These are phyloP conservation scores for Trametes coccinea DNA, from an alignment of 768 basidiomycete species.

Conservation along the genomic window DNA sequence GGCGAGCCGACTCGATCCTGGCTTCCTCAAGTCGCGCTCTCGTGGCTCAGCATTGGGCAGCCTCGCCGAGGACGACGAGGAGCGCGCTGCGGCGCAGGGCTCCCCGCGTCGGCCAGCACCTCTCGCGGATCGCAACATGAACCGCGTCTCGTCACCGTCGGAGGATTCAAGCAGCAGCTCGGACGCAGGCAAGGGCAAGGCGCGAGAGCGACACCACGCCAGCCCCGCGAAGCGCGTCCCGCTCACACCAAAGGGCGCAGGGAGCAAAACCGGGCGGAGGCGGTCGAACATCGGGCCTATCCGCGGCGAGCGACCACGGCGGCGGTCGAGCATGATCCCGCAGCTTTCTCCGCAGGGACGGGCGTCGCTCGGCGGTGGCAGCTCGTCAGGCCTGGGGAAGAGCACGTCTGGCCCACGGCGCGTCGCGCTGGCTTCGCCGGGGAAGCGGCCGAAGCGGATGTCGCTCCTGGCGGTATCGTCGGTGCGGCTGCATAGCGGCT, in stretches of 20 bases:
- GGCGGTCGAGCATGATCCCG: conserved; percentile 83
- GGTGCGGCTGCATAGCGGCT: conserved; percentile 30
- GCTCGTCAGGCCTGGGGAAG: conserved; percentile 16
- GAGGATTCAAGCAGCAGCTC: conserved; percentile 31
- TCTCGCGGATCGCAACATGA: conserved; percentile 70
- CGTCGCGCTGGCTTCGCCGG: conserved; percentile 50
- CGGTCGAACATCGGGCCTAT: conserved; percentile 78
- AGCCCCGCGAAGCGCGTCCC: conserved; percentile 56
- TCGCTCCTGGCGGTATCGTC: conserved; percentile 47
- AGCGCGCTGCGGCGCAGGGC: conserved; percentile 26
- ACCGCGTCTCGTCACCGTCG: conserved; percentile 41
- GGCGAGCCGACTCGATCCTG: conserved; percentile 67
- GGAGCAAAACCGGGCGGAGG: conserved; percentile 47
- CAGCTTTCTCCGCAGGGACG: conserved; percentile 51
- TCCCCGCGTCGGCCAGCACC: conserved; percentile 39
- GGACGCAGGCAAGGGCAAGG: conserved; percentile 32
- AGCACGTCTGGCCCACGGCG: conserved; percentile 38
- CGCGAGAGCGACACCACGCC: conserved; percentile 33
- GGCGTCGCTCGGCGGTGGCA: conserved; percentile 36
- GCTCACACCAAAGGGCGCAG: conserved; percentile 43
- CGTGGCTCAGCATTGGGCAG: conserved; percentile 55
- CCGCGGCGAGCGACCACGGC: conserved; percentile 68
- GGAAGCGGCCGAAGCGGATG: conserved; percentile 58
- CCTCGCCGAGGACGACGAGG: conserved; percentile 74
- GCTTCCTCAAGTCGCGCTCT: conserved; percentile 58